These are phyloP conservation scores for Arachnomyces sp. DNA, from an alignment of 2,329 filamentous ascomycete genomes.

Conservation along the genomic window DNA sequence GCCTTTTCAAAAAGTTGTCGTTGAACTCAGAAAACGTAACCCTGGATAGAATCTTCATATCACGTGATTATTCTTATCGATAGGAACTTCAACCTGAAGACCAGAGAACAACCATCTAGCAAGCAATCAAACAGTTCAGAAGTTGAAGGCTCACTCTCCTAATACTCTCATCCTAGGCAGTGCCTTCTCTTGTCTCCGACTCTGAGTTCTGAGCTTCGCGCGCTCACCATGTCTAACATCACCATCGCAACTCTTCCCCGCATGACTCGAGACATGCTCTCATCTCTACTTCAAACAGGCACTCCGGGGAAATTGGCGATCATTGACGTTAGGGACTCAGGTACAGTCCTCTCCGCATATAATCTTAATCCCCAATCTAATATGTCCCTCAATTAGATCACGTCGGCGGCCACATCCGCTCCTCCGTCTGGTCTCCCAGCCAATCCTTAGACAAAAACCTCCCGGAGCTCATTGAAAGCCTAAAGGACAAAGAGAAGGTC, in stretches of 20 bases:
- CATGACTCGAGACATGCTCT: slow-evolving; percentile 61
- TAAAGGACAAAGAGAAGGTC: slow-evolving; percentile 70
- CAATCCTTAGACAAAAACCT: slow-evolving; percentile 64
- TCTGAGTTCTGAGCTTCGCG: slow-evolving; percentile 1
- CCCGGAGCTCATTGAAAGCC: slow-evolving; percentile 70
- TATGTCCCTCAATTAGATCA: slow-evolving; percentile 51
- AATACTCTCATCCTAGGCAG: not conserved
- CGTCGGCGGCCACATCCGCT: slow-evolving; percentile 80
- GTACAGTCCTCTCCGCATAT: slow-evolving; percentile 34
- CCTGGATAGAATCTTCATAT: slow-evolving; percentile 3
- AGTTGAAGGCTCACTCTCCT: not conserved
- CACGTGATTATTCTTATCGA: not conserved
- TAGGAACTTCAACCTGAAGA: no score
- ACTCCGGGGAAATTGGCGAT: slow-evolving; percentile 53
- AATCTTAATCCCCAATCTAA: not conserved
- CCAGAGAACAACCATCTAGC: no score
- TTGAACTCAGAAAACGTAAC: slow-evolving; percentile 5
- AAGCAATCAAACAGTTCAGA: not conserved
- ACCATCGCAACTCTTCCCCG: slow-evolving; percentile 56
- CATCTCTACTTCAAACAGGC: slow-evolving; percentile 52
- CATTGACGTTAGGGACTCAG: slow-evolving; percentile 81
- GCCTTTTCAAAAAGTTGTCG: slow-evolving; percentile 2
- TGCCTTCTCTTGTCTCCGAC: no score
- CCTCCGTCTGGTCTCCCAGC: slow-evolving; percentile 67
- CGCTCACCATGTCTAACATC: slow-evolving; percentile 43